Percentiles rank a stretch among this genome's conserved stretches.
These are phyloP conservation scores for Cucurbita moschata DNA, from an alignment of 306 rosid species.

Conservation along the genomic window DNA sequence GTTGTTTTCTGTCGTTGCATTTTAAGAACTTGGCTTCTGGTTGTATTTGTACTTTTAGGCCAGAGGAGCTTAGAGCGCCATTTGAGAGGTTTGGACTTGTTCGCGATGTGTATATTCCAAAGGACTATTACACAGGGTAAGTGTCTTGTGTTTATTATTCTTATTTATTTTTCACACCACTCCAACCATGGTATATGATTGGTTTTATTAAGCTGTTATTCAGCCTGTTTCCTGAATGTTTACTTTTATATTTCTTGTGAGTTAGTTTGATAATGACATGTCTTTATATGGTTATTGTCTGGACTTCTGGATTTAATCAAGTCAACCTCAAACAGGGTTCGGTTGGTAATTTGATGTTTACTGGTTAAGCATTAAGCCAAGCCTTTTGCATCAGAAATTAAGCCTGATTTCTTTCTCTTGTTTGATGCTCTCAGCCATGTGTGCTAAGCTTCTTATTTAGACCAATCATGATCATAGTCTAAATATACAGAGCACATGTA, in stretches of 20 bases:
- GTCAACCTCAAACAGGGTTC: neutral
- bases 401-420: neutral
- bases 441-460: neutral
- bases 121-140: constrained; percentile 93
- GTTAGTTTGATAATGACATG: neutral
- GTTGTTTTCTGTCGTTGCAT: neutral
- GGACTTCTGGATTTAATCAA: neutral
- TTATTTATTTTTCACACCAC: neutral
- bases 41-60: constrained; percentile 18
- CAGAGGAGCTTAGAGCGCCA: constrained; percentile 74
- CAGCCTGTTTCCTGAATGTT: neutral
- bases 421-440: neutral
- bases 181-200: neutral
- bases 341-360: neutral
- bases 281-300: neutral
- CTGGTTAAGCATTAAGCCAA: neutral
- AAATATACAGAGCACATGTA: neutral
- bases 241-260: neutral
- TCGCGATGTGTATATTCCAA: constrained; percentile 88
- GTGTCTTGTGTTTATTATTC: neutral
- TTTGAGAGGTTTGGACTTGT: constrained; percentile 92
- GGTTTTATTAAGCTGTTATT: neutral
- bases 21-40: neutral
- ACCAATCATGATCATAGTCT: neutral
- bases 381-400: neutral